phyloP scores from a whole-genome alignment of 2,329 filamentous ascomycete species.

The Fusarium armeniacum region DNA sequence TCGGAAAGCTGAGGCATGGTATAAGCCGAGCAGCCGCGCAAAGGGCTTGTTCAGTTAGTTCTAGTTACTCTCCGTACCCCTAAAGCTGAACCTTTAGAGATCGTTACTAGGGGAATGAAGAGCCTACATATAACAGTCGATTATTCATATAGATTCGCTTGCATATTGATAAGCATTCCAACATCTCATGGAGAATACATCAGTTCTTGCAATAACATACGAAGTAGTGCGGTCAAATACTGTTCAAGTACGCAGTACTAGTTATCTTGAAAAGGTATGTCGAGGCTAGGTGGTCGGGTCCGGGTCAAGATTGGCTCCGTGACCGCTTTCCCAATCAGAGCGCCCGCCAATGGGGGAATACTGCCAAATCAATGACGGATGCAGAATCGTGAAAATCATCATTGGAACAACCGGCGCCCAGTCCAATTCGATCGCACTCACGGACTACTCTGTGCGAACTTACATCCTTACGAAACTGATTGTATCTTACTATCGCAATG shows the following conservation, averaged over 20 bases:
- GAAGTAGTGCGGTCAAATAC: neutral
- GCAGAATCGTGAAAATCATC: conserved; percentile 49
- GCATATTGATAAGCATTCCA: neutral
- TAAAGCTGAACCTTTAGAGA: conserved; percentile 2
- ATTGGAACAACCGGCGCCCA: conserved; percentile 44
- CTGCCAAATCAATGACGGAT: conserved; percentile 52
- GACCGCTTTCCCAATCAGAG: conserved; percentile 46
- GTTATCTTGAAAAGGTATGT: neutral
- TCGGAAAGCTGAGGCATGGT: conserved; percentile 38
- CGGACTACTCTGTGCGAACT: neutral
- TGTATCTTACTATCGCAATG: conserved; percentile 40
- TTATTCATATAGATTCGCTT: neutral
- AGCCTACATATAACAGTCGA: neutral
- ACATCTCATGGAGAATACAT: neutral
- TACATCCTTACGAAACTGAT: neutral
- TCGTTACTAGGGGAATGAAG: neutral
- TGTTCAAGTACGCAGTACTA: too few relatives aligned
- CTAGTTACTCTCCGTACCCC: neutral
- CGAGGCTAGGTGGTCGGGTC: neutral
- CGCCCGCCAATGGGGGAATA: conserved; percentile 34
- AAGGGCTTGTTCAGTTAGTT: conserved; percentile 3
- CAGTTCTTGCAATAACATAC: neutral
- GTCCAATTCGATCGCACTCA: conserved; percentile 7
- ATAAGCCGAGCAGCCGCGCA: conserved; percentile 7
- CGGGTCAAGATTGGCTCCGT: conserved; percentile 38